These are phyloP conservation scores for Auriscalpium microsporum DNA, from an alignment of 768 basidiomycete species.

Conservation along the genomic window DNA sequence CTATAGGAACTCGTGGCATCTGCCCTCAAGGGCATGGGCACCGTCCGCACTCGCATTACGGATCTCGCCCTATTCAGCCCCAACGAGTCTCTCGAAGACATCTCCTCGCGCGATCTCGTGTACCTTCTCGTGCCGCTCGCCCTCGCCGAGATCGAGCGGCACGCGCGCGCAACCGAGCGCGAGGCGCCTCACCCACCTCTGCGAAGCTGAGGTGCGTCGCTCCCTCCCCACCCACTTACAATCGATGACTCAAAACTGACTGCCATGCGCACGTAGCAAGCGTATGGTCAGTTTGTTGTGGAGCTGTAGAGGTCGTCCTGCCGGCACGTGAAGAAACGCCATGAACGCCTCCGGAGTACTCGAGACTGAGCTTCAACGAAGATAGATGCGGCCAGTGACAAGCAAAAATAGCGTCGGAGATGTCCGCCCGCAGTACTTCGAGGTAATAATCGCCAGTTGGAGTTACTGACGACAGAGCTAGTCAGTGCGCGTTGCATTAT, in stretches of 20 bases:
- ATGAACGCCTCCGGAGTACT: no score
- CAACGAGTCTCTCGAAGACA: slow-evolving; percentile 78
- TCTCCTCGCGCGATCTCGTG: slow-evolving; percentile 65
- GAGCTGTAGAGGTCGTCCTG: slow-evolving; percentile 63
- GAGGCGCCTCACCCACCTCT: slow-evolving; percentile 48
- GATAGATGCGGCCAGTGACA: no score
- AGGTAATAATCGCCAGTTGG: no score
- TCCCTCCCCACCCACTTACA: background rate
- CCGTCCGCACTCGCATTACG: slow-evolving; percentile 43
- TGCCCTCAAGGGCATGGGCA: slow-evolving; percentile 46
- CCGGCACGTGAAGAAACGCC: no score
- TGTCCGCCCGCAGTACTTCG: no score
- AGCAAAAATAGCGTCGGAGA: no score
- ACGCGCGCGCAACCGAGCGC: slow-evolving; percentile 45
- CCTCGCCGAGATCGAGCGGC: slow-evolving; percentile 54
- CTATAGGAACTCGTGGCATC: slow-evolving; percentile 50
- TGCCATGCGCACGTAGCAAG: slow-evolving; percentile 29
- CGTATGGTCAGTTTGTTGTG: slow-evolving; percentile 42
- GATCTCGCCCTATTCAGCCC: slow-evolving; percentile 70
- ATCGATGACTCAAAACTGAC: background rate
- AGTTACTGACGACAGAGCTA: no score
- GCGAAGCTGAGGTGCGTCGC: slow-evolving; percentile 47
- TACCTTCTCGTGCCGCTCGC: slow-evolving; percentile 71
- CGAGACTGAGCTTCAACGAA: no score
- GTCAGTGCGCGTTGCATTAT: no score